A percentile compares a stretch with the other conserved stretches of the same genome.
These are phyloP conservation scores for Colletotrichum tofieldiae DNA, from an alignment of 2,329 filamentous ascomycete genomes.

Conservation along the genomic window DNA sequence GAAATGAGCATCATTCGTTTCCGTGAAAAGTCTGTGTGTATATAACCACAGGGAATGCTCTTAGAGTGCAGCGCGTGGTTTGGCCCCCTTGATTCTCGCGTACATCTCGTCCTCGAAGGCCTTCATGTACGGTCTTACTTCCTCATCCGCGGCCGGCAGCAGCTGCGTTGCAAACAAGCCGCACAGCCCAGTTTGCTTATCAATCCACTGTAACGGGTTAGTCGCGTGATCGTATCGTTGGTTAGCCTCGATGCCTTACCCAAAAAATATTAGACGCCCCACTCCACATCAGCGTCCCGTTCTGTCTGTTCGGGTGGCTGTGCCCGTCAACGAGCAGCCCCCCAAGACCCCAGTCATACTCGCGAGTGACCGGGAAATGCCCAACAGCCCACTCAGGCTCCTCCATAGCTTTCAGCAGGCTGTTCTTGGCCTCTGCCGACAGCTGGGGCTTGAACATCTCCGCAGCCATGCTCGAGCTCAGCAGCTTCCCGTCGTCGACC, in stretches of 20 bases:
- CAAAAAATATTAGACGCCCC: conserved; percentile 64
- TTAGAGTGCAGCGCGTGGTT: neutral
- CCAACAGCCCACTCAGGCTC: conserved; percentile 49
- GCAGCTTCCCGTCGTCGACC: conserved; percentile 63
- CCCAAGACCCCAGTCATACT: conserved; percentile 59
- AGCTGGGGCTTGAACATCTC: conserved; percentile 66
- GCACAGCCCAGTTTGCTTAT: conserved; percentile 56
- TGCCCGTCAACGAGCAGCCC: conserved; percentile 59
- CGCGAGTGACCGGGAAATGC: conserved; percentile 50
- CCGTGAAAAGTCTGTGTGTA: neutral
- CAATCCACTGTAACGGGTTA: conserved; percentile 48
- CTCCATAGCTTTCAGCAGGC: conserved; percentile 49
- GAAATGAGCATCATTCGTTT: neutral
- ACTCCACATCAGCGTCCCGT: conserved; percentile 60
- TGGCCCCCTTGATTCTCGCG: conserved; percentile 42
- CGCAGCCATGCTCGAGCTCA: conserved; percentile 58
- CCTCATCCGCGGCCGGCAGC: conserved; percentile 57
- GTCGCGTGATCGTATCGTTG: neutral
- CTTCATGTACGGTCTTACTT: conserved; percentile 52
- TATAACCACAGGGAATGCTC: no score
- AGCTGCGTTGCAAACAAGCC: conserved; percentile 61
- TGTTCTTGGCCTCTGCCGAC: conserved; percentile 32
- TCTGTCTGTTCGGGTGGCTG: conserved; percentile 54
- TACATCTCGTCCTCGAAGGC: conserved; percentile 60
- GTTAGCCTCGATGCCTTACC: conserved; percentile 51